Conservation (phyloP, 148 eudicot genomes). For the Nyssa sinensis region DNA sequence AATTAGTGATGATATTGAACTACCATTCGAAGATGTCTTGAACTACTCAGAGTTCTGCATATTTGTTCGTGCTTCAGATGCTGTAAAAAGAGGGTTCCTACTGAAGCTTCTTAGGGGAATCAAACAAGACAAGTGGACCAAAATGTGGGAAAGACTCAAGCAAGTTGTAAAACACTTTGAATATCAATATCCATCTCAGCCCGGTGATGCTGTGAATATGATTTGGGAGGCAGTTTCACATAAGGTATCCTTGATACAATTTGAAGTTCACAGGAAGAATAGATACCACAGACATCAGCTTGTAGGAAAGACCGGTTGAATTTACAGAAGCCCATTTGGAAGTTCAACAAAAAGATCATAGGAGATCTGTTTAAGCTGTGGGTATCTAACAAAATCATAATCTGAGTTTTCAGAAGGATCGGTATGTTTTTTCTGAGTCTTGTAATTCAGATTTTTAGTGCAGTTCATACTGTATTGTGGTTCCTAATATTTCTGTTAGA, state of each 20-base stretch:
- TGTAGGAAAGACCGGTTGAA: conserved; percentile 1
- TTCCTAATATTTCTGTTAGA: background rate
- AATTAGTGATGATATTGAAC: conserved; percentile 85
- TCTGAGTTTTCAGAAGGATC: background rate
- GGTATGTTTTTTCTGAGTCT: background rate
- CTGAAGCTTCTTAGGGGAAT: conserved; percentile 67
- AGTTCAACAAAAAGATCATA: background rate
- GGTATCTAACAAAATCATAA: background rate
- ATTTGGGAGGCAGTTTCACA: conserved; percentile 75
- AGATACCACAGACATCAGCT: conserved; percentile 41
- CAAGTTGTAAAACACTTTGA: conserved; percentile 65
- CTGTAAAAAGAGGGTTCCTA: conserved; percentile 63
- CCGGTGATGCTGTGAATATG: conserved; percentile 87
- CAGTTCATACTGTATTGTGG: background rate
- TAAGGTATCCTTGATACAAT: conserved; percentile 31
- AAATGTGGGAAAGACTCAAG: conserved; percentile 84
- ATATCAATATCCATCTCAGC: conserved; percentile 71
- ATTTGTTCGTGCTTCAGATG: conserved; percentile 67
- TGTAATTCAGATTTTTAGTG: background rate
- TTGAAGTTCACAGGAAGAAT: conserved; percentile 37
- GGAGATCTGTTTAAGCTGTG: background rate
- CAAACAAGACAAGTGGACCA: conserved; percentile 64
- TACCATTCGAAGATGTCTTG: conserved; percentile 78
- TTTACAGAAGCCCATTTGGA: background rate
- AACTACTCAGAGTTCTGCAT: conserved; percentile 76